Base-by-base conservation (phyloP, 257 asterid genomes). In the Paraleonurus japonicus region DNA sequence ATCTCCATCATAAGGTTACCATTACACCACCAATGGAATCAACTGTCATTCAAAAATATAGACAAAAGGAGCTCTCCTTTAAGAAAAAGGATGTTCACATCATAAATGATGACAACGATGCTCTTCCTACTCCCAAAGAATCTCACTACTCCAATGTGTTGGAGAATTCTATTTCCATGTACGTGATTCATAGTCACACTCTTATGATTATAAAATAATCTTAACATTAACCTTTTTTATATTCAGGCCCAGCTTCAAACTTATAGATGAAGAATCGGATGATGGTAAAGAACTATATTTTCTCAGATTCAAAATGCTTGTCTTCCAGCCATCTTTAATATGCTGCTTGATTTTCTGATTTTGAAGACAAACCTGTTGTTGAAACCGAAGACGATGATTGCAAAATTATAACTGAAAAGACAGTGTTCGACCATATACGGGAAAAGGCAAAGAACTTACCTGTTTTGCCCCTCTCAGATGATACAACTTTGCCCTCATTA, bases 181-280 rank as follows among this genome's bases (percentile, higher is more conserved):
- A 84, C 5, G 59, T 67, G 90, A 62, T 43, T 76, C 73, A 33
- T n/a, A 15, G 39, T 57, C 20, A 17, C 37, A 9, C 16, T 68
- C 57, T 33, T 60, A 5, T 24, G 39, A 59, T 16, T 19, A 20
- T 47, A 15, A 43, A 41, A 39, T 24, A 47, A 45, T 4, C 22
- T 47, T 35, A n/a, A 47, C 10, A 20, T 45, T 62, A 27, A 24
- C 17, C 62, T 76, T 86, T n/a, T 74, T 71, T 71, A 19, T 79
- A 69, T 72, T 55, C 82, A 93, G 96, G 94, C 96, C 98, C 78
- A 88, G 90, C 83, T 93, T 93, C 89, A 83, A 86, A 30, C 96
- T 93, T 62, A 67, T 90, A 69, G 94, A 83, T 23, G 96, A 90
- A 65, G 97, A 93, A 3, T 75, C 62, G 3, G 95, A 87, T 33